Percentiles rank a stretch among this genome's conserved stretches.
These are phyloP conservation scores for Aspergillus sp. DNA, from an alignment of 2,329 filamentous ascomycete species.

Conservation along the genomic window DNA sequence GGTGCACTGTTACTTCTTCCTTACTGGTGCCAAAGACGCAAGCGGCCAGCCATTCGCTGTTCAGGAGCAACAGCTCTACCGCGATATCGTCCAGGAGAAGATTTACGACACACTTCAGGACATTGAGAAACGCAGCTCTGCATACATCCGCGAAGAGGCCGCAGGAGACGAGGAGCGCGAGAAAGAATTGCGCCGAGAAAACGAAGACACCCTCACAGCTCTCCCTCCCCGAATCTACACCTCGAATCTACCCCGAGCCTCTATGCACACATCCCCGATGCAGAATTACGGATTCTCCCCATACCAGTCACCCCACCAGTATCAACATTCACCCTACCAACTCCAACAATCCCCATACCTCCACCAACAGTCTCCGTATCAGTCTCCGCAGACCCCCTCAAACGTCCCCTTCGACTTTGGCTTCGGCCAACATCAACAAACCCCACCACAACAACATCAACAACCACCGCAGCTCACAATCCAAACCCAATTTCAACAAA, in stretches of 20 bases:
- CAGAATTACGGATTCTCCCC: constrained; percentile 18
- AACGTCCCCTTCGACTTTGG: constrained; percentile 69
- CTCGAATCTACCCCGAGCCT: constrained; percentile 9
- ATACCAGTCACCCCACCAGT: constrained; percentile 5
- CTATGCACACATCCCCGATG: constrained; percentile 7
- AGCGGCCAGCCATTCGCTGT: constrained; percentile 45
- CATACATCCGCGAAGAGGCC: constrained; percentile 79
- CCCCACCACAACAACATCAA: not conserved
- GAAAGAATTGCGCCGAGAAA: constrained; percentile 76
- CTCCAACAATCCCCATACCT: constrained; percentile 1
- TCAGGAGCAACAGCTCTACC: constrained; percentile 63
- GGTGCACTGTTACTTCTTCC: constrained; percentile 92
- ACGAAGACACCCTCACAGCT: constrained; percentile 82
- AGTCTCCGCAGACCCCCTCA: constrained; percentile 12
- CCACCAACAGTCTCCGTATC: constrained; percentile 16
- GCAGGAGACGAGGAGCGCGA: constrained; percentile 79
- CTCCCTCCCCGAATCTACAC: constrained; percentile 59
- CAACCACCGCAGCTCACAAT: constrained; percentile 5
- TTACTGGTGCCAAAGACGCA: constrained; percentile 71
- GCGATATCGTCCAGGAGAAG: constrained; percentile 79
- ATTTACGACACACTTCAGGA: constrained; percentile 86
- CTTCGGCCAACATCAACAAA: constrained; percentile 65
- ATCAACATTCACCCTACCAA: constrained; percentile 3
- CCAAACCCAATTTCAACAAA: constrained; percentile 14
- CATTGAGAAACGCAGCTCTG: constrained; percentile 85